These are phyloP conservation scores for Aureobasidium sp. DNA, from an alignment of 2,329 filamentous ascomycete species.

Conservation along the genomic window DNA sequence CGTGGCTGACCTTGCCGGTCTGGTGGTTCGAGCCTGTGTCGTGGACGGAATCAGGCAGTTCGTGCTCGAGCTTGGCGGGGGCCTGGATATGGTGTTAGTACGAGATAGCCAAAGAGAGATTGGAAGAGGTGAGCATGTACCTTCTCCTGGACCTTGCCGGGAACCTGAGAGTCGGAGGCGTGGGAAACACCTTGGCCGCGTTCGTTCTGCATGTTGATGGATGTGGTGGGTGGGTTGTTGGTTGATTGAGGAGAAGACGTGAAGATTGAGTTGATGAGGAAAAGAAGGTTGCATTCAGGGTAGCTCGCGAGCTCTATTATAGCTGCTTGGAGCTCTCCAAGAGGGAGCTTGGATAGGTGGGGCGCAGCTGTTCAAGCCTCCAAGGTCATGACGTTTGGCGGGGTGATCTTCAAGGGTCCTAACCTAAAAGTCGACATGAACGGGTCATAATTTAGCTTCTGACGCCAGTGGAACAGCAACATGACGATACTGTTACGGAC, in stretches of 20 bases:
- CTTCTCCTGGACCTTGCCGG: conserved; percentile 31
- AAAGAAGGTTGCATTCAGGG: not conserved
- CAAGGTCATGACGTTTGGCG: conserved; percentile 5
- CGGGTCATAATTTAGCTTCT: not conserved
- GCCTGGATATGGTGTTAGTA: conserved; percentile 11
- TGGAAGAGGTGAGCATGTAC: conserved; percentile 16
- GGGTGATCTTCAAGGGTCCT: not conserved
- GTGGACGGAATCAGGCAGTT: conserved; percentile 32
- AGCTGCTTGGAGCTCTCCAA: not conserved
- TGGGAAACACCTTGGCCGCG: conserved; percentile 35
- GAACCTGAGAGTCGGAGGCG: conserved; percentile 33
- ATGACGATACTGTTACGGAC: not conserved
- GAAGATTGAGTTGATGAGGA: not conserved
- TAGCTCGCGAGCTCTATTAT: not conserved
- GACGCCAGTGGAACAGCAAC: not conserved
- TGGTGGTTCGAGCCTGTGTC: conserved; percentile 27
- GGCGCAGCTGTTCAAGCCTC: not conserved
- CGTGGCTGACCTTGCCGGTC: conserved; percentile 32
- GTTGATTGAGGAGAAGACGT: not conserved
- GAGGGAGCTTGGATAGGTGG: not conserved
- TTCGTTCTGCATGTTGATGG: conserved; percentile 20
- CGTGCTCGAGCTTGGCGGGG: conserved; percentile 31
- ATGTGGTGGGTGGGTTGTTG: not conserved
- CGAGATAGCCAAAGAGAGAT: not conserved
- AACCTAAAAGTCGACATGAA: not conserved